Evolutionary conservation across 1,284 basidiomycete species (phyloP).

Genomic region (Porogramme epimiltina): DNA sequence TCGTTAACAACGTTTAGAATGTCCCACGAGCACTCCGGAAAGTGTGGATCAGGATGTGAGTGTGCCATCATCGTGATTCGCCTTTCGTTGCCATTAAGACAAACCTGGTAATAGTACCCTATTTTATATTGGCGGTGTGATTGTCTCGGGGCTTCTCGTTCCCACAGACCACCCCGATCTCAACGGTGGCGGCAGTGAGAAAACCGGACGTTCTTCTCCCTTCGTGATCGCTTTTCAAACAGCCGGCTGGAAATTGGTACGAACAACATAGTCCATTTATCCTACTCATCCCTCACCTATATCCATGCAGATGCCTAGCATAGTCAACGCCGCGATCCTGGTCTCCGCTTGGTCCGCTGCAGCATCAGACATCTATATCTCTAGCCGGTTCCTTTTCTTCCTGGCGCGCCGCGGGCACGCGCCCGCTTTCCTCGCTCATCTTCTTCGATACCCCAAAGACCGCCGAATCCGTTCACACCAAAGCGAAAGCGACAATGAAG

Average conservation of each 20-base stretch:
- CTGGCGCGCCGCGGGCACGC: conserved; percentile 45
- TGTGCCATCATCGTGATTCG: not conserved
- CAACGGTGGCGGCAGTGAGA: conserved; percentile 31
- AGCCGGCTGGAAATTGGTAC: conserved; percentile 42
- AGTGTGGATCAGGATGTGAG: conserved; percentile 57
- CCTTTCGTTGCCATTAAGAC: not conserved
- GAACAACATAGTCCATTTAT: not conserved
- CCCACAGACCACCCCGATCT: conserved; percentile 43
- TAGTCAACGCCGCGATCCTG: conserved; percentile 43
- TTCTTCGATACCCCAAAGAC: conserved; percentile 22
- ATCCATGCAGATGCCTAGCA: conserved; percentile 45
- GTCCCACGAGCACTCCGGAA: conserved; percentile 46
- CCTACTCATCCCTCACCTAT: not conserved
- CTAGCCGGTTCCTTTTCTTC: conserved; percentile 51
- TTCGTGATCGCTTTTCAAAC: conserved; percentile 49
- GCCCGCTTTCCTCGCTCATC: conserved; percentile 37
- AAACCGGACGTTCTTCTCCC: conserved; percentile 44
- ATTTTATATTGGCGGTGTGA: conserved; percentile 33
- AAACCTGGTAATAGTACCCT: too few species aligned
- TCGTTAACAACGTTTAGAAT: conserved; percentile 27
- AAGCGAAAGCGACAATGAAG: conserved; percentile 1
- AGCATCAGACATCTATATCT: conserved; percentile 53
- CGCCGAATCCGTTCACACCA: not conserved
- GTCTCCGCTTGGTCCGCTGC: conserved; percentile 58
- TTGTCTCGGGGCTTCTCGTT: conserved; percentile 54